Conservation (phyloP, 495 filamentous ascomycete genomes). For the Lichenothelia convexa region DNA sequence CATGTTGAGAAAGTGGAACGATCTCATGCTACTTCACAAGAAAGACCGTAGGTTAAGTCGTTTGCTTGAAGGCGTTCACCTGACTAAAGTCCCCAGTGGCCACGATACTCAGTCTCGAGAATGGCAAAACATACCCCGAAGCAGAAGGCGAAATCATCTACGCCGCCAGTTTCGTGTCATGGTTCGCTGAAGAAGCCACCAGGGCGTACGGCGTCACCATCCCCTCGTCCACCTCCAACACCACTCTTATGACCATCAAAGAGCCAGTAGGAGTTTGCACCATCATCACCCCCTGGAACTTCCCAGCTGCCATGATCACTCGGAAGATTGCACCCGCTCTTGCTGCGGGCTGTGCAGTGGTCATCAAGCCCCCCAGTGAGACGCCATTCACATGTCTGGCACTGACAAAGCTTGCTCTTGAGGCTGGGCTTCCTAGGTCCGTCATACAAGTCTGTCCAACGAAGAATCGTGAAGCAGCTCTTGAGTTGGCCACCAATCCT, state of each 20-base stretch:
- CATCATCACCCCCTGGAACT: slow-evolving; percentile 23
- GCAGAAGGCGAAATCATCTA: slow-evolving; percentile 13
- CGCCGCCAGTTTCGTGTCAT: slow-evolving; percentile 11
- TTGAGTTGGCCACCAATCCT: slow-evolving; percentile 52
- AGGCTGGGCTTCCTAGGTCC: slow-evolving; percentile 70
- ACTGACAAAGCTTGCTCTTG: slow-evolving; percentile 60
- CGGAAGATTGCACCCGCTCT: slow-evolving; percentile 22
- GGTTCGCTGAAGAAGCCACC: slow-evolving; percentile 13
- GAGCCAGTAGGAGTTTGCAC: slow-evolving; percentile 11
- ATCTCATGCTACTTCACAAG: slow-evolving; percentile 8
- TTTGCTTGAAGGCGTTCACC: background rate
- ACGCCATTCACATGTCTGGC: slow-evolving; percentile 74
- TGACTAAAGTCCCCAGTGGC: slow-evolving; percentile 6
- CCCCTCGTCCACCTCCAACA: slow-evolving; percentile 8
- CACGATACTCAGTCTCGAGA: slow-evolving; percentile 14
- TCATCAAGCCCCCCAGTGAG: slow-evolving; percentile 57
- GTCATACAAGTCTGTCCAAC: slow-evolving; percentile 71
- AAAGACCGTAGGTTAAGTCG: too few species aligned
- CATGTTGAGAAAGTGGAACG: slow-evolving; percentile 9
- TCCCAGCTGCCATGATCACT: slow-evolving; percentile 25
- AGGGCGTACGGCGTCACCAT: slow-evolving; percentile 10
- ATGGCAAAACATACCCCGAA: slow-evolving; percentile 13
- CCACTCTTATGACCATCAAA: slow-evolving; percentile 12
- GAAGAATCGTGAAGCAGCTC: slow-evolving; percentile 47
- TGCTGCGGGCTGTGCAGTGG: slow-evolving; percentile 20